Conservation (phyloP, 2,329 filamentous ascomycete genomes). For the Colletotrichum sp. region DNA sequence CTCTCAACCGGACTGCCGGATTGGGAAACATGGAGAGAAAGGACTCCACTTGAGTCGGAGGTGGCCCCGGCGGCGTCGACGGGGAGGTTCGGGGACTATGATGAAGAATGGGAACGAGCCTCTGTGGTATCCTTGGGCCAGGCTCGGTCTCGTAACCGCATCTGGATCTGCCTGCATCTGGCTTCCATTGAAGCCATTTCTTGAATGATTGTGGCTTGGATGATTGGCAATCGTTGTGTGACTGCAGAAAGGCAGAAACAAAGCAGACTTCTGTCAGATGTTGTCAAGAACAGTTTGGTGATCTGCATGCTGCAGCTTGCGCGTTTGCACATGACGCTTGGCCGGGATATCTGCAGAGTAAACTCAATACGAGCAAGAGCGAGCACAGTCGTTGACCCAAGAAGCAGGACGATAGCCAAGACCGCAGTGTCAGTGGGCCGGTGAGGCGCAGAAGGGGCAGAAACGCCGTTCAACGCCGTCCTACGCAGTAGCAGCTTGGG, state of each 20-base stretch:
- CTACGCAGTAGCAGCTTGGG: slow-evolving; percentile 15
- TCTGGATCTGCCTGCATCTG: neutral
- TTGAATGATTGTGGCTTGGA: neutral
- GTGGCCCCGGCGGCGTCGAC: slow-evolving; percentile 7
- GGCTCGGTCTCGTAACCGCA: neutral
- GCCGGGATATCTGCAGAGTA: neutral
- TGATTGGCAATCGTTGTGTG: neutral
- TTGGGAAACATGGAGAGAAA: slow-evolving; percentile 1
- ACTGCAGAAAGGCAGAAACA: neutral
- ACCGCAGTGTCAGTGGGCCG: slow-evolving; percentile 1
- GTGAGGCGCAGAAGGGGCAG: slow-evolving; percentile 7
- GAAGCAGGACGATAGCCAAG: neutral
- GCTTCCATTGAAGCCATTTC: neutral
- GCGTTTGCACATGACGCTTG: neutral
- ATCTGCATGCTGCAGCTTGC: slow-evolving; percentile 1
- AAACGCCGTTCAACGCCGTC: slow-evolving; percentile 2
- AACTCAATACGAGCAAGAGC: neutral
- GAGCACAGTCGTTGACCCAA: neutral
- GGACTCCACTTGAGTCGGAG: neutral
- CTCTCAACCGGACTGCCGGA: neutral
- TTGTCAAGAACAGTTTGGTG: neutral
- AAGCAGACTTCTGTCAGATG: neutral
- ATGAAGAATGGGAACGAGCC: neutral
- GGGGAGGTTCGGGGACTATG: neutral
- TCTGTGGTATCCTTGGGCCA: neutral